Base-by-base conservation (phyloP, 768 basidiomycete species). In the Mycena epipterygia region DNA sequence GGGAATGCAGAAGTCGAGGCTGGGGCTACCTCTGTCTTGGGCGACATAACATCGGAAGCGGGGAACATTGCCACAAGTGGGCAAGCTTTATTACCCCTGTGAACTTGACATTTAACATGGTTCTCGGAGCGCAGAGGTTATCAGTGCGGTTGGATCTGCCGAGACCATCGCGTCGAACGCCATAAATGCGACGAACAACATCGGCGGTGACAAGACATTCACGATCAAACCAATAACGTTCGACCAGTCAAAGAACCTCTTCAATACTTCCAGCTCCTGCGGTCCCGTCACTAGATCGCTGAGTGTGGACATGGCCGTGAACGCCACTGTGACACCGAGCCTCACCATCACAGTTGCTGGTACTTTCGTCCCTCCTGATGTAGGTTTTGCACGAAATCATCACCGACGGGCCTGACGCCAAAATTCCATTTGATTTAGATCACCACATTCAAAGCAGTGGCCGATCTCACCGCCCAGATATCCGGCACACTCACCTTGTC, bases 341-440 rank as follows among this genome's bases (percentile, higher is more conserved):
- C 11, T 75, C 51, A 77, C 75, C 39, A 64, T 81, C 5, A 74
- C 71, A 6, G 77, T 72, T 2, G 51, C 52, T 1, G 81, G 81
- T 9, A 73, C 74, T 37, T 59, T 82, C 60, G 71, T 81, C 33
- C 81, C 81, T 2, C 75, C 75, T 14, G 57, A 64, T 25, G 49
- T 64, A 21, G 23, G 62, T 64, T 30, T 33, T 60, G 0, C 30
- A 30, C 39, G 17, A 74, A 32, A 64, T 76, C 35, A 56, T 16
- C 21, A 60, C 75, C 27, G 62, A 76, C 48, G 25, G 39, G 14
- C 41, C 76, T 39, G 57, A 63, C 61, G 67, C 46, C 66, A n/a
- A n/a, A n/a, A n/a, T n/a, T n/a, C n/a, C n/a, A n/a, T n/a, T n/a
- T n/a, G n/a, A n/a, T 17, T 8, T 14, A 67, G 65, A 2, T 52